These are phyloP conservation scores for Ceratocystis colombiana DNA, from an alignment of 2,329 filamentous ascomycete genomes.

Conservation along the genomic window DNA sequence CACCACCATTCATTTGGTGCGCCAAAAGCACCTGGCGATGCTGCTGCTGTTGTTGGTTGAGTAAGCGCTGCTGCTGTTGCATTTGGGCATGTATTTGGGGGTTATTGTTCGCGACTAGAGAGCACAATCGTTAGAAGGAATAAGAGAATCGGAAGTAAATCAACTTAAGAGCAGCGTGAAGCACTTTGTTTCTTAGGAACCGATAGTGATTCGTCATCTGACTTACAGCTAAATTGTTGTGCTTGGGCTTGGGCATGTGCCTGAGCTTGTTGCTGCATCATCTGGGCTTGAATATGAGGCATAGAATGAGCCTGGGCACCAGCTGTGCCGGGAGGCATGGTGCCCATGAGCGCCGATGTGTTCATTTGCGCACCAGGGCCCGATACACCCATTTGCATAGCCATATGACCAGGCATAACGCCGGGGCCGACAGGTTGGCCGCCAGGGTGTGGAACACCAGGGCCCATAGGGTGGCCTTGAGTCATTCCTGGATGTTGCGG, in stretches of 20 bases:
- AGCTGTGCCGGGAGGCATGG: slow-evolving; percentile 58
- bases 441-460: slow-evolving; percentile 56
- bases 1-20: slow-evolving; percentile 42
- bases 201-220: not conserved
- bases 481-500: slow-evolving; percentile 59
- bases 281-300: slow-evolving; percentile 54
- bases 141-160: no score
- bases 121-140: not conserved
- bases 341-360: slow-evolving; percentile 61
- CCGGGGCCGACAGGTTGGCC: slow-evolving; percentile 53
- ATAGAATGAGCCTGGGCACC: slow-evolving; percentile 58
- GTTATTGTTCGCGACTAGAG: slow-evolving; percentile 28
- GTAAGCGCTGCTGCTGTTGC: slow-evolving; percentile 45
- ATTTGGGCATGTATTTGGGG: slow-evolving; percentile 35
- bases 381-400: slow-evolving; percentile 60
- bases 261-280: slow-evolving; percentile 41
- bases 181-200: no score
- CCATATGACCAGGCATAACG: slow-evolving; percentile 56
- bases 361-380: slow-evolving; percentile 58
- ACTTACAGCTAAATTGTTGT: slow-evolving; percentile 21
- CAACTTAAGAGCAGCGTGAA: no score
- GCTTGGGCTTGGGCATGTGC: slow-evolving; percentile 27
- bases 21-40: slow-evolving; percentile 44
- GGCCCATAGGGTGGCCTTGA: slow-evolving; percentile 50
- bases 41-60: slow-evolving; percentile 46